A percentile compares a stretch with the other conserved stretches of the same genome.
phyloP scores from a whole-genome alignment of 2,329 filamentous ascomycete genomes.

The Diplodia seriata region DNA sequence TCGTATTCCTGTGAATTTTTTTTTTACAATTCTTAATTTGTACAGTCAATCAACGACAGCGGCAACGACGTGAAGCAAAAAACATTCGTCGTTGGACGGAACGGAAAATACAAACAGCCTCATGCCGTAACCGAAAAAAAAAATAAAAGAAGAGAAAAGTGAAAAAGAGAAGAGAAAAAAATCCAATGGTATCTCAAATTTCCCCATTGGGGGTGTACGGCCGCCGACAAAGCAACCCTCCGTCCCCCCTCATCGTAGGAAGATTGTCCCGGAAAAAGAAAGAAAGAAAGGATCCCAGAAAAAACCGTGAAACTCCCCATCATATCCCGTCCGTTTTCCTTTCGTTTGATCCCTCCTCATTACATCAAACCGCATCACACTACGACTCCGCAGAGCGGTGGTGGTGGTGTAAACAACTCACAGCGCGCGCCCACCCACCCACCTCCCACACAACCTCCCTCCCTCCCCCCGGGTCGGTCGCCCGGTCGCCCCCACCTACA shows the following conservation, averaged over 20 bases:
- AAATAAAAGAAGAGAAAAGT: background rate
- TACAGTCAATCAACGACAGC: background rate
- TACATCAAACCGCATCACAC: no score
- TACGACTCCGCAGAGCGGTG: no score
- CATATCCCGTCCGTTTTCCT: no score
- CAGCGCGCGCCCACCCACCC: background rate
- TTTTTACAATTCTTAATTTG: background rate
- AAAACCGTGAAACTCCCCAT: no score
- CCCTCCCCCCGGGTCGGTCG: background rate
- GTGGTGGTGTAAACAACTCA: no score
- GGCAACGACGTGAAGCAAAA: background rate
- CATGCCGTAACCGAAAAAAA: background rate
- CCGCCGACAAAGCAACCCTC: background rate
- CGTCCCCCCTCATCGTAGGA: background rate
- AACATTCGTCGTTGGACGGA: background rate
- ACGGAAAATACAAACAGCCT: background rate
- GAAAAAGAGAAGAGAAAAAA: background rate
- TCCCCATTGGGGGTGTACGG: background rate
- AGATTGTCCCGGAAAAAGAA: background rate
- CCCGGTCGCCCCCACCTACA: no score
- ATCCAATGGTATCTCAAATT: conserved; percentile 4
- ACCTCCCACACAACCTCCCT: background rate
- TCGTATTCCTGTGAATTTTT: background rate
- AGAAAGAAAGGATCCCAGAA: no score
- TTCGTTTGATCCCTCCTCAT: no score